phyloP scores from a whole-genome alignment of 2,329 filamentous ascomycete genomes.

The Venturia effusa region DNA sequence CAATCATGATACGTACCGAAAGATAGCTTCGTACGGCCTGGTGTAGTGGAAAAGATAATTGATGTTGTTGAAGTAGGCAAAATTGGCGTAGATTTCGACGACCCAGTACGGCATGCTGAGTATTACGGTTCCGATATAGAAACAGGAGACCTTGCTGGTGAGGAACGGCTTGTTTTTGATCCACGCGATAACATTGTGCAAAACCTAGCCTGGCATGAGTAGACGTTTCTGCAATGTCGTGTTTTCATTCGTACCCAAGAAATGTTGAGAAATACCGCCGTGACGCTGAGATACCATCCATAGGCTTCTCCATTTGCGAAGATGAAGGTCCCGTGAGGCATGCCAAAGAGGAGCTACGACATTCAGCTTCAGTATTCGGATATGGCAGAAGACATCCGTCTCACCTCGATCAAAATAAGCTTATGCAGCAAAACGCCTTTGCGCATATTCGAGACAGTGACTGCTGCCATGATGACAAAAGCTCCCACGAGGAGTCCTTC shows the following conservation, averaged over 20 bases:
- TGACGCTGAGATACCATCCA: slow-evolving; percentile 53
- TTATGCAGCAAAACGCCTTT: slow-evolving; percentile 37
- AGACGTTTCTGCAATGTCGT: too few relatives aligned
- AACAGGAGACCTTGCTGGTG: slow-evolving; percentile 34
- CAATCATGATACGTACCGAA: slow-evolving; percentile 26
- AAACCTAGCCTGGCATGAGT: too few relatives aligned
- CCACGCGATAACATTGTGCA: slow-evolving; percentile 59
- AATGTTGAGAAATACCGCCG: slow-evolving; percentile 49
- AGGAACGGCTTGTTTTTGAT: slow-evolving; percentile 55
- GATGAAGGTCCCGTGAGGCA: slow-evolving; percentile 48
- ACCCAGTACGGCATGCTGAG: slow-evolving; percentile 54
- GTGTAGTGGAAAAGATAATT: slow-evolving; percentile 43
- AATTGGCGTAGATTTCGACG: slow-evolving; percentile 54
- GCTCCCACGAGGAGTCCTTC: slow-evolving; percentile 23
- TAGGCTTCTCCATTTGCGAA: slow-evolving; percentile 46
- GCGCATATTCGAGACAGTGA: slow-evolving; percentile 39
- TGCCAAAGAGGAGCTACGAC: slow-evolving; percentile 37
- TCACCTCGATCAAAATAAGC: slow-evolving; percentile 38
- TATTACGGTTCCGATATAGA: slow-evolving; percentile 50
- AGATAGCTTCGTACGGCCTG: slow-evolving; percentile 49
- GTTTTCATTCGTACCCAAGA: slow-evolving; percentile 38
- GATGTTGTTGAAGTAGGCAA: slow-evolving; percentile 50
- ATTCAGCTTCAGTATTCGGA: background rate
- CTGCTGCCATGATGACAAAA: slow-evolving; percentile 31
- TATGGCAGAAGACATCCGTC: background rate